These are phyloP conservation scores for Tulasnella calospora DNA, from an alignment of 768 basidiomycete species.

Conservation along the genomic window DNA sequence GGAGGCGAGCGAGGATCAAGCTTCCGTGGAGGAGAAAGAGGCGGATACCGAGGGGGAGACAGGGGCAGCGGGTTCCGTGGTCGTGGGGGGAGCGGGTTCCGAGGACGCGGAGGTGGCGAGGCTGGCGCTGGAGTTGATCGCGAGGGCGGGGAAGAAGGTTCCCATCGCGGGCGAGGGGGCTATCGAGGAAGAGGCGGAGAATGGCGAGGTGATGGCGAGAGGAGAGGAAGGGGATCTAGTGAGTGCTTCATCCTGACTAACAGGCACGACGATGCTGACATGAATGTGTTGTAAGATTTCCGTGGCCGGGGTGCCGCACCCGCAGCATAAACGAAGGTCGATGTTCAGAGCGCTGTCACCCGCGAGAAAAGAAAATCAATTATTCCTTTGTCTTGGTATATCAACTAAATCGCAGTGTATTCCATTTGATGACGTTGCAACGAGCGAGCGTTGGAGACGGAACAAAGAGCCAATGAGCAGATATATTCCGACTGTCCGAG, in stretches of 20 bases:
- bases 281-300: not conserved
- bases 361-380: not conserved
- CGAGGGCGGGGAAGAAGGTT: not conserved
- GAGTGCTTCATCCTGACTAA: not conserved
- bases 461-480: too few relatives aligned
- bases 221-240: not conserved
- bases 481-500: not conserved
- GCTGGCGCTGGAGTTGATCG: not conserved
- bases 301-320: not conserved
- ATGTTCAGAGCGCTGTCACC: not conserved
- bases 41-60: conserved; percentile 40
- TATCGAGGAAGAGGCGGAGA: not conserved
- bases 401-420: not conserved
- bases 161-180: not conserved
- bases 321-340: not conserved
- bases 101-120: conserved; percentile 28
- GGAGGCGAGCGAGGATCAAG: conserved; percentile 43
- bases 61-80: conserved; percentile 34
- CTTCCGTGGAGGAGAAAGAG: conserved; percentile 38
- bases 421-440: not conserved
- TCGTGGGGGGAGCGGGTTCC: conserved; percentile 32
- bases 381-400: not conserved
- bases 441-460: not conserved
- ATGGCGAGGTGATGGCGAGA: conserved; percentile 3
- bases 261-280: not conserved